Evolutionary conservation across 225 moss, liverwort and hornwort species (phyloP), one percentile per base, ranked within the genome.

Genomic region (Ulota crispa): DNA sequence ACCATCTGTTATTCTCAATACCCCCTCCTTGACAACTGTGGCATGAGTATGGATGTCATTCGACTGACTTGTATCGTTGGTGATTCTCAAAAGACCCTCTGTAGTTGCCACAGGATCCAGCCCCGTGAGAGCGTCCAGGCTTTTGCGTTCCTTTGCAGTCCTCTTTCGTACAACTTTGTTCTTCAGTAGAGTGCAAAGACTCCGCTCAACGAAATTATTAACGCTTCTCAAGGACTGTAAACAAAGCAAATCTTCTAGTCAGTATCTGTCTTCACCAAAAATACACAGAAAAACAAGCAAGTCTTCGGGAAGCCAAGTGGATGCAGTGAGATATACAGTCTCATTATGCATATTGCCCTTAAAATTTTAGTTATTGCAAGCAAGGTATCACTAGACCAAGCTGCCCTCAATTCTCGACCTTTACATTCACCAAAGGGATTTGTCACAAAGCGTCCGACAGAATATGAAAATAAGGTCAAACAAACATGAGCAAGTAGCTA

Each of bases 201-300:
- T 87, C 77, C 74, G 83, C 20, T 53, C 84, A 4, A 89, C 63
- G 34, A 85, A 87, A 69, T 77, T 66, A 31, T 78, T 70, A 36
- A 89, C 74, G 76, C 83, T 85, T 78, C 45, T 66, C 83, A 89
- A 60, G 27, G 89, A 85, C 89, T 89, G 83, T 6, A 32, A 72
- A 70, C 50, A 82, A 82, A 79, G 32, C 9, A 82, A 55, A 55
- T 2, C 18, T 12, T 26, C 6, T 30, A 28, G 21, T 80, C n/a
- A 86, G 65, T 28, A 43, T 53, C 21, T 32, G 41, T 52, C 57
- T 74, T 47, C 19, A 42, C 32, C 76, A 23, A 57, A 45, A 37
- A 42, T 52, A 59, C 53, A 42, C 26, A 30, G 12, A 41, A 32
- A 36, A 73, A 54, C 26, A 63, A 82, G 37, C 11, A 18, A 7